Evolutionary conservation across 2,329 filamentous ascomycete species (phyloP).

Genomic region (Calonectria pteridis): DNA sequence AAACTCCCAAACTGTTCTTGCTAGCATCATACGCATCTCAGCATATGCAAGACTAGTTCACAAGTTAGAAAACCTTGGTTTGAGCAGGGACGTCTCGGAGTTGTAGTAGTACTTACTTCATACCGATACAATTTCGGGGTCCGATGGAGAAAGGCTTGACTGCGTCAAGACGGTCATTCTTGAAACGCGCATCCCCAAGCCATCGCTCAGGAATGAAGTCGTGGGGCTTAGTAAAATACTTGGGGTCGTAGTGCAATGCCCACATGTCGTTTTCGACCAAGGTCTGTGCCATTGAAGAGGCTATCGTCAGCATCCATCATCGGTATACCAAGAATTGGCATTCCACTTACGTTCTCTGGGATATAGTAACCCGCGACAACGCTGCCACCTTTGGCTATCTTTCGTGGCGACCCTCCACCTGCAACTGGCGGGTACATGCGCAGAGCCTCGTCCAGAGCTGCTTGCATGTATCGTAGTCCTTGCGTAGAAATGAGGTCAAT

Average conservation of each 20-base stretch:
- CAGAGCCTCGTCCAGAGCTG: conserved; percentile 56
- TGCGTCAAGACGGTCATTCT: conserved; percentile 53
- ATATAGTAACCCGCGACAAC: conserved; percentile 45
- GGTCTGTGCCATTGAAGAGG: conserved; percentile 13
- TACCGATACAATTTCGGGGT: conserved; percentile 63
- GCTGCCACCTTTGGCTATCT: conserved; percentile 48
- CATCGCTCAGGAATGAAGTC: conserved; percentile 30
- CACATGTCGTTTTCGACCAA: conserved; percentile 29
- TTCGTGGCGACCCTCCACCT: conserved; percentile 35
- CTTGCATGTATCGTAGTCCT: conserved; percentile 44
- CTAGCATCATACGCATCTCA: conserved; percentile 35
- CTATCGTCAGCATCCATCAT: not conserved
- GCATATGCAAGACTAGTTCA: conserved; percentile 45
- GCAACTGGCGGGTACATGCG: conserved; percentile 51
- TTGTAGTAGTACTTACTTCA: conserved; percentile 53
- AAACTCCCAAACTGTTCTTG: conserved; percentile 16
- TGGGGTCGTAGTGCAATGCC: conserved; percentile 19
- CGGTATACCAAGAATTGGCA: not conserved
- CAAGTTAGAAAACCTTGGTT: not conserved
- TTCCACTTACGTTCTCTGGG: conserved; percentile 45
- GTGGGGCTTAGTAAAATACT: conserved; percentile 28
- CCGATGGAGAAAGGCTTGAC: conserved; percentile 62
- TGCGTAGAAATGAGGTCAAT: conserved; percentile 47
- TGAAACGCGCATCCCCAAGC: conserved; percentile 46
- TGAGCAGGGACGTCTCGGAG: not conserved